These are phyloP conservation scores for Ogataea dorogensis DNA, from an alignment of 805 yeast genomes.

Conservation along the genomic window DNA sequence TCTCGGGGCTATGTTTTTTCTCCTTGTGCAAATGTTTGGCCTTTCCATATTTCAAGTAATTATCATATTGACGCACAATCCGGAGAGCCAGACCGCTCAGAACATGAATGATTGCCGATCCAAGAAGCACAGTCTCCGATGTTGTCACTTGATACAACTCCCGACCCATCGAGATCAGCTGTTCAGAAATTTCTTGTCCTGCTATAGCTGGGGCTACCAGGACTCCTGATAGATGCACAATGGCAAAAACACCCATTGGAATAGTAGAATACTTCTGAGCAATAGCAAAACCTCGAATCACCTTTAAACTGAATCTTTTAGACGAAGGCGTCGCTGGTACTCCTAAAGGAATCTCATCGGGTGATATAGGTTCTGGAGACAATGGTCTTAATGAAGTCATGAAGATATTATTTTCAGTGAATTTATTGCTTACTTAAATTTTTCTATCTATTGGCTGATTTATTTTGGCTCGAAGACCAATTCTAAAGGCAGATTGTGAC, in stretches of 20 bases:
- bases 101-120: slow-evolving; percentile 49
- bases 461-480: slow-evolving; percentile 31
- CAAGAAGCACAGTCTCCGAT: slow-evolving; percentile 50
- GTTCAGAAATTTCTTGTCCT: slow-evolving; percentile 45
- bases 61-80: slow-evolving; percentile 34
- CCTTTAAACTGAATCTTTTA: slow-evolving; percentile 6
- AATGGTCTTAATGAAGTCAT: slow-evolving; percentile 11
- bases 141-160: slow-evolving; percentile 56
- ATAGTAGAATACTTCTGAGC: slow-evolving; percentile 62
- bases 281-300: slow-evolving; percentile 21
- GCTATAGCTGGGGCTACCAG: slow-evolving; percentile 50
- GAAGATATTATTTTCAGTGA: not conserved
- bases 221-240: slow-evolving; percentile 57
- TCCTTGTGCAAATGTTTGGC: slow-evolving; percentile 10
- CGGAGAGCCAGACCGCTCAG: slow-evolving; percentile 51
- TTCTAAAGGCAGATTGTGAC: slow-evolving; percentile 38
- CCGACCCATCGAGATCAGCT: slow-evolving; percentile 57
- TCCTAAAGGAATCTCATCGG: slow-evolving; percentile 17
- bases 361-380: slow-evolving; percentile 24
- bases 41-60: slow-evolving; percentile 29
- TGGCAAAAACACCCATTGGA: slow-evolving; percentile 53
- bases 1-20: slow-evolving; percentile 7
- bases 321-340: slow-evolving; percentile 18
- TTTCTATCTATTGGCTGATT: slow-evolving; percentile 1
- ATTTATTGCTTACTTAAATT: slow-evolving; percentile 4